phyloP scores from a whole-genome alignment of 371 early-diverging fungal species.

The Saksenaea vasiformis region DNA sequence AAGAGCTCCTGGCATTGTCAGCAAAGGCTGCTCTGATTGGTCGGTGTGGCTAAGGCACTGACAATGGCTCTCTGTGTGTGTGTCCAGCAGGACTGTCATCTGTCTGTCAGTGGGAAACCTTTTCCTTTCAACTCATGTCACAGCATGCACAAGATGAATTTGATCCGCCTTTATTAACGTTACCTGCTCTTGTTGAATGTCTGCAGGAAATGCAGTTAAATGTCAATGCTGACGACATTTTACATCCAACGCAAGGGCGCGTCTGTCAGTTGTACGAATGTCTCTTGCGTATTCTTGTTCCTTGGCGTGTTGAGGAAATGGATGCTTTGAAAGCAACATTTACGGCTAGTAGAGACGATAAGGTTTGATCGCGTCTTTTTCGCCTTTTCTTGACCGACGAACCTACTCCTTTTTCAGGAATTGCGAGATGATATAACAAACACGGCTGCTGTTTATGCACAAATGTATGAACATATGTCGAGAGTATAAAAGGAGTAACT shows the following conservation, averaged over 20 bases:
- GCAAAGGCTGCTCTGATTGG: too few relatives aligned
- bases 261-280: conserved; percentile 19
- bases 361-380: neutral
- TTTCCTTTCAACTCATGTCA: conserved; percentile 6
- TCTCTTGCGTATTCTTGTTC: conserved; percentile 14
- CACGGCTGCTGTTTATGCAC: neutral
- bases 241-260: conserved; percentile 21
- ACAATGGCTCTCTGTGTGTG: too few relatives aligned
- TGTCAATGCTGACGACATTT: conserved; percentile 20
- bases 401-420: conserved; percentile 9
- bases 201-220: conserved; percentile 20
- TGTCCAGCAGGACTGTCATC: too few relatives aligned
- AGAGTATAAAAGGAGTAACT: neutral
- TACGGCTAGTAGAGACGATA: neutral
- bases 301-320: conserved; percentile 14
- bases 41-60: too few relatives aligned
- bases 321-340: conserved; percentile 2
- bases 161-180: conserved; percentile 15
- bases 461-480: neutral
- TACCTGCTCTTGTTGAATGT: conserved; percentile 8
- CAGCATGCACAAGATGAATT: neutral
- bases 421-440: neutral
- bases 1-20: too few relatives aligned
- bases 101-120: conserved; percentile 1
- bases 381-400: neutral